Evolutionary conservation across 2,329 filamentous ascomycete species (phyloP), one percentile per base, ranked within the genome.

Genomic region (Pseudogymnoascus sp.): DNA sequence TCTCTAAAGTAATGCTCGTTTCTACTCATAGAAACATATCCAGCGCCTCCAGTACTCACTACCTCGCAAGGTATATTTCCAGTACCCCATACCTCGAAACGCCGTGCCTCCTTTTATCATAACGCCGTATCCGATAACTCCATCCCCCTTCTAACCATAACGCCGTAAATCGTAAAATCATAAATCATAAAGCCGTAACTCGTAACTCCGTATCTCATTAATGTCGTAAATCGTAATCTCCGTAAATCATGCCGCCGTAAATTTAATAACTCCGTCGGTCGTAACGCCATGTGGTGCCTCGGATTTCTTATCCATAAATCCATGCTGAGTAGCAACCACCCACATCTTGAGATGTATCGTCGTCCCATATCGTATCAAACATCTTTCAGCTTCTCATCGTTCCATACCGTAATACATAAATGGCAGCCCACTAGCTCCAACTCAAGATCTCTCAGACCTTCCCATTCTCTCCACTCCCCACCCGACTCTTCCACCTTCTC

Each of bases 401-500:
- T 31, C 16, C 18, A 42, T 62, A 42, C 23, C n/a, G 60, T 62
- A 34, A 21, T 16, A 62, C 37, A 62, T 62, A 12, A 59, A 62
- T 23, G n/a, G 28, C 34, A n/a, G 36, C 42, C 16, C 23, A 37
- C 50, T 59, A 14, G 42, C 50, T 53, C 31, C 28, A 12, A 18
- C 16, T 62, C 42, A 62, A 23, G 61, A 56, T 16, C 44, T 62
- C 12, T 62, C 61, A 16, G 38, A 53, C 10, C 59, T 65, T n/a
- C 70, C 71, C n/a, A 72, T 11, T 25, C 68, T 67, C 62, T 73
- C 71, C 11, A 74, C 65, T 1, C 71, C 72, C 4, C 73, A 50
- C 44, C 64, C 67, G 31, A 72, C 69, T n/a, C 65, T 68, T 0
- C 69, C 71, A 40, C 69, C 44, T 28, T 68, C 53, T 3, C 70